phyloP scores from a whole-genome alignment of 306 rosid species.

The Trifolium repens region DNA sequence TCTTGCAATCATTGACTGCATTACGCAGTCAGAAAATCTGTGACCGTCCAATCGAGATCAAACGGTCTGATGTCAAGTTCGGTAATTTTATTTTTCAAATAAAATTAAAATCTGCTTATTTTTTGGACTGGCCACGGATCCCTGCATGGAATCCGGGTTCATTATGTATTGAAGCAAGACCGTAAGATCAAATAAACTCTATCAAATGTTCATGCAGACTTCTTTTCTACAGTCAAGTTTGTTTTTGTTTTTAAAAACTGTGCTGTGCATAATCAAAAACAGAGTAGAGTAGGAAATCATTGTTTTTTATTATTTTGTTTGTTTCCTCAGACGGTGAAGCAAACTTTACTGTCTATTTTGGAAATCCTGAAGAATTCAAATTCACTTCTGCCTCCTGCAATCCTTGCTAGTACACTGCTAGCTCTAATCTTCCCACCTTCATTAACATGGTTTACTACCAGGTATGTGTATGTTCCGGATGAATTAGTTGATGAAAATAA shows the following conservation, averaged over 20 bases:
- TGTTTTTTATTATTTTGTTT: conserved; percentile 29
- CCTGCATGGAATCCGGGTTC: too few relatives aligned
- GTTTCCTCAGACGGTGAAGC: conserved; percentile 51
- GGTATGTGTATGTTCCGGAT: conserved; percentile 56
- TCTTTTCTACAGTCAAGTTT: conserved; percentile 15
- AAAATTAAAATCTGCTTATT: too few relatives aligned
- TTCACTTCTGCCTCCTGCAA: conserved; percentile 80
- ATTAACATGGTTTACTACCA: conserved; percentile 92
- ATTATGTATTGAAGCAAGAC: background rate
- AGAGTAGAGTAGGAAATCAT: background rate
- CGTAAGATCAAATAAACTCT: background rate
- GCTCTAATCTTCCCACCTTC: conserved; percentile 90
- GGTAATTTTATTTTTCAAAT: too few relatives aligned
- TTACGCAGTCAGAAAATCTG: too few relatives aligned
- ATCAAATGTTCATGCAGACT: background rate
- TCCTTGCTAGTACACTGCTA: conserved; percentile 74
- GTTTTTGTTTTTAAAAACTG: background rate
- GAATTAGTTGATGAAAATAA: conserved; percentile 32
- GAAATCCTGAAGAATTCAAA: conserved; percentile 74
- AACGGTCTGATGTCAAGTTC: too few relatives aligned
- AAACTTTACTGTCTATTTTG: conserved; percentile 48
- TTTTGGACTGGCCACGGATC: too few relatives aligned
- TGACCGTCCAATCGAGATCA: too few relatives aligned
- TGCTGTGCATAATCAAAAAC: background rate
- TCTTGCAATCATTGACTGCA: too few relatives aligned